Evolutionary conservation across 1,139 yeast species (phyloP).

Genomic region (Zygoascus hellenicus): DNA sequence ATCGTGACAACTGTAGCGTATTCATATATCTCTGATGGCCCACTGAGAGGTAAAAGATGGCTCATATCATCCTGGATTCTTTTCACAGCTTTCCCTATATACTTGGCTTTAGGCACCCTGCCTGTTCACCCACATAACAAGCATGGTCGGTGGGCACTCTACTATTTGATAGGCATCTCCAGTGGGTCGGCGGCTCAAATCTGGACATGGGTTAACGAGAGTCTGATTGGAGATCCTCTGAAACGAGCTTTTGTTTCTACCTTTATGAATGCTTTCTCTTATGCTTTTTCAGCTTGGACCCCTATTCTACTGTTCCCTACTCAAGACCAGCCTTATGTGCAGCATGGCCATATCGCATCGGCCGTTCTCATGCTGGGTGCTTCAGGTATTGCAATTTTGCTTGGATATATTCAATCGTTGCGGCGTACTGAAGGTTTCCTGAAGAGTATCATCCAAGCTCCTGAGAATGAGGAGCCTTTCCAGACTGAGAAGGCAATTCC

Average conservation of each 20-base stretch:
- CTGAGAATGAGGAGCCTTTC: neutral
- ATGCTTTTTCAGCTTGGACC: constrained; percentile 19
- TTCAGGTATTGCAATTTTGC: constrained; percentile 9
- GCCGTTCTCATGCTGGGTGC: constrained; percentile 12
- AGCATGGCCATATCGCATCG: constrained; percentile 16
- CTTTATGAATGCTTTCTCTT: constrained; percentile 21
- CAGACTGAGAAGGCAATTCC: neutral
- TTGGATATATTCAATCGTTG: constrained; percentile 16
- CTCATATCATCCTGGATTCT: constrained; percentile 14
- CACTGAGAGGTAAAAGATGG: constrained; percentile 25
- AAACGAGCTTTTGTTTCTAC: constrained; percentile 24
- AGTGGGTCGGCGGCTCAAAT: constrained; percentile 26
- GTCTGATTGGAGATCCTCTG: constrained; percentile 21
- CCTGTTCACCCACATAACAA: constrained; percentile 26
- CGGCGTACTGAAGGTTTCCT: constrained; percentile 15
- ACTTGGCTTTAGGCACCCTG: constrained; percentile 8
- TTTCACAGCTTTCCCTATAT: constrained; percentile 3
- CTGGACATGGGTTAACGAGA: constrained; percentile 29
- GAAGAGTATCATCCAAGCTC: constrained; percentile 10
- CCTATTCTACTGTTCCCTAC: constrained; percentile 21
- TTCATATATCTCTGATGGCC: constrained; percentile 28
- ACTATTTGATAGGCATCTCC: constrained; percentile 25
- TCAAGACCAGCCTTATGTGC: constrained; percentile 19
- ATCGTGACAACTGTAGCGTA: constrained; percentile 23
- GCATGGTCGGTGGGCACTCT: constrained; percentile 24